These are phyloP conservation scores for Ciborinia camelliae DNA, from an alignment of 2,329 filamentous ascomycete species.

Conservation along the genomic window DNA sequence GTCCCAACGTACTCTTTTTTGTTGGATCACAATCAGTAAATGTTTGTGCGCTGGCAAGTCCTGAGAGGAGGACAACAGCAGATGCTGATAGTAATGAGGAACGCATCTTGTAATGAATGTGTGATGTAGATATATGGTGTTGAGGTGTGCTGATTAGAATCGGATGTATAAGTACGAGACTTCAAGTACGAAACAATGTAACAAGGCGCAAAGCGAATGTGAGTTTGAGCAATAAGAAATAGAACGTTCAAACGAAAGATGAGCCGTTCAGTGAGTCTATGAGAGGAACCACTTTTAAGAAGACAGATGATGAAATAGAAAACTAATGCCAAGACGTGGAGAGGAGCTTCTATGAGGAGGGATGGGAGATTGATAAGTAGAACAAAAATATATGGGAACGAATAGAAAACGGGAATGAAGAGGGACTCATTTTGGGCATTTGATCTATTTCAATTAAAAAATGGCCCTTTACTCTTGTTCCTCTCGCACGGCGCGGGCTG, in stretches of 20 bases:
- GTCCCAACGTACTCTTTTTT: slow-evolving; percentile 16
- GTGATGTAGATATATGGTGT: neutral
- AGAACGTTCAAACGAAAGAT: slow-evolving; percentile 8
- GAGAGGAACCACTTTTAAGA: slow-evolving; percentile 1
- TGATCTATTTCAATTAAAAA: slow-evolving; percentile 3
- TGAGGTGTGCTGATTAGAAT: neutral
- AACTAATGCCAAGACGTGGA: slow-evolving; percentile 13
- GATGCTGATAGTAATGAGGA: slow-evolving; percentile 26
- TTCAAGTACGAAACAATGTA: slow-evolving; percentile 11
- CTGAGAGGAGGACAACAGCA: slow-evolving; percentile 17
- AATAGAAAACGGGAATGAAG: neutral
- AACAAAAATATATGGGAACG: neutral
- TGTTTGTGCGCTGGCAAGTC: slow-evolving; percentile 21
- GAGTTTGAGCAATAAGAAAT: neutral
- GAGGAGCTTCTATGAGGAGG: neutral
- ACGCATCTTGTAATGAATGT: slow-evolving; percentile 27
- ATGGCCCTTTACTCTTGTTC: neutral
- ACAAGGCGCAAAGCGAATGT: slow-evolving; percentile 2
- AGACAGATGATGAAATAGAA: slow-evolving; percentile 9
- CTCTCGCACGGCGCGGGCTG: neutral
- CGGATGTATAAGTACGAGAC: neutral
- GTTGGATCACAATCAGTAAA: slow-evolving; percentile 21
- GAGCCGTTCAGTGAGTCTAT: neutral
- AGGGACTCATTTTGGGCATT: neutral
- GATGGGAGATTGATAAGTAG: slow-evolving; percentile 8